Percentiles rank a stretch among this genome's conserved stretches.
These are phyloP conservation scores for Monosporozyma solicola DNA, from an alignment of 805 yeast genomes.

Conservation along the genomic window DNA sequence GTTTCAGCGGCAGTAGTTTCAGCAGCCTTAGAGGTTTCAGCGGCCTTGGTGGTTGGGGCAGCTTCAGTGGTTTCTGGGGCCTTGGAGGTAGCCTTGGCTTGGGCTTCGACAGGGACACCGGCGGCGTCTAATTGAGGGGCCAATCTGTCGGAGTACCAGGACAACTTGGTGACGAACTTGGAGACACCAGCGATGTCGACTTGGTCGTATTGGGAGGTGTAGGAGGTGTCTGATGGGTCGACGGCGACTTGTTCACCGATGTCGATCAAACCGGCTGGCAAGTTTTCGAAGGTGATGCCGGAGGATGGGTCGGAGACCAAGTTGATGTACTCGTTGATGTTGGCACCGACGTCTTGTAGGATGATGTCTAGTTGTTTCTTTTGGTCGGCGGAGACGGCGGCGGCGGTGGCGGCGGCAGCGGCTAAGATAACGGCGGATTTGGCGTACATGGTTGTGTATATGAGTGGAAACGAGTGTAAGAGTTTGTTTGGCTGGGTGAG, in stretches of 20 bases:
- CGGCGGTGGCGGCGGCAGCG: constrained; percentile 15
- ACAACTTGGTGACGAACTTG: constrained; percentile 25
- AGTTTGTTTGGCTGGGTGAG: background rate
- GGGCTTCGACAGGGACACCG: constrained; percentile 2
- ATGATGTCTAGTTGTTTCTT: constrained; percentile 16
- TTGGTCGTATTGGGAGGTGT: constrained; percentile 26
- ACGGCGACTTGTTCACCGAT: constrained; percentile 20
- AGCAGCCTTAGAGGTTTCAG: constrained; percentile 7
- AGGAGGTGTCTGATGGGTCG: constrained; percentile 23
- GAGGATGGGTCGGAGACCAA: constrained; percentile 8
- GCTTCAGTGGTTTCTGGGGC: constrained; percentile 8
- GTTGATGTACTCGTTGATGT: constrained; percentile 13
- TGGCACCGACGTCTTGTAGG: constrained; percentile 14
- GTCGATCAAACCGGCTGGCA: constrained; percentile 19
- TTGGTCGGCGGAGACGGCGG: constrained; percentile 14
- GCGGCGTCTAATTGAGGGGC: constrained; percentile 11
- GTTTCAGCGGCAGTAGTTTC: constrained; percentile 9
- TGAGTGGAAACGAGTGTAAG: constrained; percentile 8
- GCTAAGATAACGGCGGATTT: constrained; percentile 14
- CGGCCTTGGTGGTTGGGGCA: constrained; percentile 2
- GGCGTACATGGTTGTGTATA: constrained; percentile 8
- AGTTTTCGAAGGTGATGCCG: constrained; percentile 10
- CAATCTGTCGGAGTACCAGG: constrained; percentile 30
- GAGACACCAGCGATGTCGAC: constrained; percentile 24
- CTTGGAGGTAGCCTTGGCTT: constrained; percentile 7